Evolutionary conservation across 2,329 filamentous ascomycete species (phyloP), one percentile per base, ranked within the genome.

Genomic region (Neofusicoccum cordaticola): DNA sequence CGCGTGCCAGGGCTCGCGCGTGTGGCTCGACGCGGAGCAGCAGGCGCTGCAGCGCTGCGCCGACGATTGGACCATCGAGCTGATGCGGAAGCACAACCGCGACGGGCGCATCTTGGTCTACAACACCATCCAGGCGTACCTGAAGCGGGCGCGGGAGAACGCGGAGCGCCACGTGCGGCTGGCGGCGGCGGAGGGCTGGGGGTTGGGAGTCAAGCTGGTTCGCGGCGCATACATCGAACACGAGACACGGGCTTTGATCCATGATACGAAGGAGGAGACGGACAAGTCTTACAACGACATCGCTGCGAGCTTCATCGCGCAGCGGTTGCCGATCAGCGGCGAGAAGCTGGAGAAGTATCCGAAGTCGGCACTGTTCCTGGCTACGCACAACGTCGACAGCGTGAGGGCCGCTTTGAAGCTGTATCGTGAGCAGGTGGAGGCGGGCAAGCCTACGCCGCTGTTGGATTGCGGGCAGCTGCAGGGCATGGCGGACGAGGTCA

Each of bases 401-500:
- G 89, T 96, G 5, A n/a, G 19, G 11, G 22, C 31, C 12, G 62
- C 44, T 84, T 19, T 69, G 4, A 72, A 77, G 8, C 68, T 75
- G 50, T 78, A 78, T 48, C 19, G 85, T 84, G 9, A 70, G 75
- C 63, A 68, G 77, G 83, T 83, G 0, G 80, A 83, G 22, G 77
- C 79, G 63, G 71, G 70, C 71, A 69, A 75, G 47, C 39, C 17
- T 0, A 72, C 81, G 22, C 82, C 85, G 47, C 75, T 41, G 71
- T 67, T 77, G 0, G 72, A 73, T 12, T 93, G 90, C 74, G 90
- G 90, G 1, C 93, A 97, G 78, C 85, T 97, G 1, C 90, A 94
- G 80, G 93, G 94, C 35, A 98, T 98, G 94, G 94, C 94, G 0
- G 94, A 97, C 71, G 93, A 97, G 73, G 87, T 97, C 56, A 93